Conservation (phyloP, 164 flowering plant species). For the Macadamia integrifolia region DNA sequence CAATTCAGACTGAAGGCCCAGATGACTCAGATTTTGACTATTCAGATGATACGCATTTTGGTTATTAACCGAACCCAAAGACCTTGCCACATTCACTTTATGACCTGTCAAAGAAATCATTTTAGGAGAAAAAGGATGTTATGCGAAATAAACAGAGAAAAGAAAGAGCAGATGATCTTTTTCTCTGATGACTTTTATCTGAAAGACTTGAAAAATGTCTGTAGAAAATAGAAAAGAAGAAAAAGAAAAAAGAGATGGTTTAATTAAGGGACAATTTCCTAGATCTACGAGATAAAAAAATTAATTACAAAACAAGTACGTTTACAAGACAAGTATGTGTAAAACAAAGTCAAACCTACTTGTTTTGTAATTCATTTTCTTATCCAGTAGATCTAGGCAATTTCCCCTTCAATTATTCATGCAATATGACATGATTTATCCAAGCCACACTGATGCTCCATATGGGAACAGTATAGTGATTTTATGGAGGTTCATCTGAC, state of each 20-base stretch:
- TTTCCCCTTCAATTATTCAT: neutral
- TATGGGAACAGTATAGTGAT: neutral
- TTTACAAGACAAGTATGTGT: too few relatives aligned
- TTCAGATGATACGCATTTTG: neutral
- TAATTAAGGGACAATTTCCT: too few relatives aligned
- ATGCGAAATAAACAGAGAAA: neutral
- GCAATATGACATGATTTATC: neutral
- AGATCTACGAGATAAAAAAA: too few relatives aligned
- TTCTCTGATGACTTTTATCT: too few relatives aligned
- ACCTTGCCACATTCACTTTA: neutral
- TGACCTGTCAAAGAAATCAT: neutral
- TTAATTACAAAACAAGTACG: too few relatives aligned
- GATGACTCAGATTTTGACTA: neutral
- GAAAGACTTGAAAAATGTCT: too few relatives aligned
- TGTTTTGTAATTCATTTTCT: too few relatives aligned
- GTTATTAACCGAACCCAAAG: neutral
- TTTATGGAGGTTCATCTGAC: neutral
- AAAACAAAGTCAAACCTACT: too few relatives aligned
- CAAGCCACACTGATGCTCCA: neutral
- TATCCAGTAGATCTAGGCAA: too few relatives aligned
- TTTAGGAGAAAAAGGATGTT: neutral
- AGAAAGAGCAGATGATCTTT: neutral
- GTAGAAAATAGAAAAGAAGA: too few relatives aligned
- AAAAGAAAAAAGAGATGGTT: neutral
- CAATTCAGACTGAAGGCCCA: neutral